Evolutionary conservation across 1,284 basidiomycete genomes (phyloP), one percentile per base, ranked within the genome.

Genomic region (Earliella scabrosa): DNA sequence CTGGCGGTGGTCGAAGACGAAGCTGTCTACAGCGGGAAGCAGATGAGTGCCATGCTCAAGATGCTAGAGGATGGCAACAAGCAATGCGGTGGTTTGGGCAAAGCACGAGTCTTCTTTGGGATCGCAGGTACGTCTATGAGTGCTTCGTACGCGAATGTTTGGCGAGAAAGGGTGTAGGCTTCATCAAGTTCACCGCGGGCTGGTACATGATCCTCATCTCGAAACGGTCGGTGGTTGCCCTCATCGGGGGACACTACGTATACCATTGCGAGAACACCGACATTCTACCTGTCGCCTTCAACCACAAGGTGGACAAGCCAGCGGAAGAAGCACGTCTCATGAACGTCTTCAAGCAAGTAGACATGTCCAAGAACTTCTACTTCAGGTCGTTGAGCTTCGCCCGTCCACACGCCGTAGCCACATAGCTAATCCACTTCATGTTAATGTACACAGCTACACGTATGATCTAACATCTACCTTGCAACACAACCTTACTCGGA

Each of bases 361-460:
- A 99, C 66, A 85, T 99, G 78, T 92, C 92, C 45, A 98, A 99
- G 77, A 98, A 99, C 75, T 99, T 99, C 72, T 99, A 99, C 77
- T 99, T 99, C 73, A 96, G 93, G 93, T 97, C 70, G 23, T 53
- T 35, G 52, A 41, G 10, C 32, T 18, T 48, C 38, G n/a, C n/a
- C 20, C 50, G 32, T 27, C 14, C 14, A 7, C 32, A 10, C 36
- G 31, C 13, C 2, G 24, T 56, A 50, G 38, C n/a, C 24, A 23
- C 14, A 4, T 24, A 29, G 21, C 9, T 32, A 32, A 32, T 35
- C 3, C 21, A 23, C 18, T 4, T 9, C 1, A 3, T 21, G 7
- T 27, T 14, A 20, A 16, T 36, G 14, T 16, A 38, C 20, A 2
- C 63, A 96, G 95, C 63, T 95, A 97, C 71, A 96, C 97, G 0